phyloP scores from a whole-genome alignment of 164 flowering plant species.

The Warburgia ugandensis region DNA sequence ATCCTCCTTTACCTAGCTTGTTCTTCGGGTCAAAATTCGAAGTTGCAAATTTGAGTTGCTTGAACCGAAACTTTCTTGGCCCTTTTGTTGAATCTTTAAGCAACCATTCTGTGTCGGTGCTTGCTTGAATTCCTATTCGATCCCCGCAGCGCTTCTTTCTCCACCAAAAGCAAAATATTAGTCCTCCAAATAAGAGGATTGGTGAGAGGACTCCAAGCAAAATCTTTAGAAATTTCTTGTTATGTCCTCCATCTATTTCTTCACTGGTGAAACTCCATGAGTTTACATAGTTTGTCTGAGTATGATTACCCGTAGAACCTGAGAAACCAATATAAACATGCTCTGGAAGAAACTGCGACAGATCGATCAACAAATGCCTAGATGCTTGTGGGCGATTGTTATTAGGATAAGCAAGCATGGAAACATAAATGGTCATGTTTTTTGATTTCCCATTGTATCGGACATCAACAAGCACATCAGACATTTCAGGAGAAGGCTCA shows the following conservation, averaged over 20 bases:
- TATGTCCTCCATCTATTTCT: slow-evolving; percentile 5
- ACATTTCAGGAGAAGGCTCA: slow-evolving; percentile 16
- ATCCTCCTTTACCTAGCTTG: slow-evolving; percentile 62
- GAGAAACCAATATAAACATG: slow-evolving; percentile 47
- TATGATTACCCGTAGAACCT: slow-evolving; percentile 38
- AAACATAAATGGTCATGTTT: slow-evolving; percentile 19
- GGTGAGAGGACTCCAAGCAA: slow-evolving; percentile 20
- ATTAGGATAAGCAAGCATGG: slow-evolving; percentile 5
- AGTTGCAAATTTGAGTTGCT: slow-evolving; percentile 41
- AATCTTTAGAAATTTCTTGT: slow-evolving; percentile 13
- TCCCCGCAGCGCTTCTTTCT: neutral
- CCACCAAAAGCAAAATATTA: slow-evolving; percentile 7
- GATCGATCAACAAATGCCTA: slow-evolving; percentile 22
- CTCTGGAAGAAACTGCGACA: slow-evolving; percentile 32
- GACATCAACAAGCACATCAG: slow-evolving; percentile 12
- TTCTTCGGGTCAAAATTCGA: slow-evolving; percentile 32
- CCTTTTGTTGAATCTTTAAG: slow-evolving; percentile 24
- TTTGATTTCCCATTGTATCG: slow-evolving; percentile 26
- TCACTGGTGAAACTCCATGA: slow-evolving; percentile 36
- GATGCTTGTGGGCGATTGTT: neutral
- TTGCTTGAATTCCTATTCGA: neutral
- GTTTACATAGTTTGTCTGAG: slow-evolving; percentile 34
- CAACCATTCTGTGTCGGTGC: slow-evolving; percentile 20
- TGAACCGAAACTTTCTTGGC: slow-evolving; percentile 34
- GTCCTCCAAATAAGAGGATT: neutral